Base-by-base conservation (phyloP, 345 rosid species). In the Odontarrhena argentea region DNA sequence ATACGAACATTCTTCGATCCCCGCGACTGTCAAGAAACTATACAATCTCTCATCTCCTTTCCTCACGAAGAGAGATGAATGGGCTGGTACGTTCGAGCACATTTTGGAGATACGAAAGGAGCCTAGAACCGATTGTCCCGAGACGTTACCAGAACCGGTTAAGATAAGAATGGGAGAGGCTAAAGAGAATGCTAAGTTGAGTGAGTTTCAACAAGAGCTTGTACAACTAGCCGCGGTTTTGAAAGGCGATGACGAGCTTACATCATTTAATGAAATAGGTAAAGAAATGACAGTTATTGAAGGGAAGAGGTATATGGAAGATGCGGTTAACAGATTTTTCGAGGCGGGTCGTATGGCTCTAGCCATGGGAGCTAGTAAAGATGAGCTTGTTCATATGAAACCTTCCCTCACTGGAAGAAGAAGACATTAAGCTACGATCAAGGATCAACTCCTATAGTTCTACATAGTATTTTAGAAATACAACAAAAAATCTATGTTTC, bases 1-100 rank as follows among this genome's bases (percentile, higher is more conserved):
- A 66, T 92, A 80, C 15, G 96, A 92, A 44, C 98, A 93, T 63
- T 93, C 98, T 9, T 93, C 98, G 1, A 86, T 93, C 65, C 96
- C 98, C 0, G 98, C 97, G 1, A 93, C 97, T 0, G 90, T 90
- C 38, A 86, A 87, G 87, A 86, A 82, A 84, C 52, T 90, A 14
- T 86, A 81, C 80, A 90, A 87, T 76, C 76, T 93, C 32, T 10
- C 79, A 5, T 10, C 85, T 0, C 83, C 94, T 28, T 92, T 86
- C 79, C 87, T 93, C 9, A 90, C 96, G 1, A 86, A 83, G 71
- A 78, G 98, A 56, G 98, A 90, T 25, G 86, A 43, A 66, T 93
- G 98, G 97, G 97, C 98, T 3, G 96, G 84, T 25, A 82, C 96
- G 10, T 93, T 93, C 32, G 97, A 93, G 46, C 63, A 74, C 69